Percentiles rank a stretch among this genome's conserved stretches.
Evolutionary conservation across 176 grass and related monocot genomes (phyloP).

Genomic region (bread wheat (Triticum aestivum)): DNA sequence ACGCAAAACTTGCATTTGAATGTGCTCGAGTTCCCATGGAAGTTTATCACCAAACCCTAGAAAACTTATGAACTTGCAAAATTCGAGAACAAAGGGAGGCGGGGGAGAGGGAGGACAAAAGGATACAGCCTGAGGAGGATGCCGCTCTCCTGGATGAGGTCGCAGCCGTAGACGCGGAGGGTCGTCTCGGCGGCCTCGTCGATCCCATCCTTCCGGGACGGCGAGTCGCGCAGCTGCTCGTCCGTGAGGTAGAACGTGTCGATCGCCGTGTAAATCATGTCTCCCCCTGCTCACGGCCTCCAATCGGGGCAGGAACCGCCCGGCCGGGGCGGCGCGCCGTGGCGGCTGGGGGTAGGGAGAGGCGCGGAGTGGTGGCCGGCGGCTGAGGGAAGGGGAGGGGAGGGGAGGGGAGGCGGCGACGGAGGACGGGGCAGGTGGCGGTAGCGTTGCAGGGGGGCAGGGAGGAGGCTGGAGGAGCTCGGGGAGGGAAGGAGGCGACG

Average conservation of each 20-base stretch:
- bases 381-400: background rate
- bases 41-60: slow-evolving; percentile 6
- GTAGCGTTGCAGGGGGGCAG: no score
- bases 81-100: background rate
- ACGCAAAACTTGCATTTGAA: background rate
- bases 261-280: slow-evolving; percentile 88
- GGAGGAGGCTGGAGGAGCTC: background rate
- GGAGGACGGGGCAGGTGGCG: no score
- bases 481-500: background rate
- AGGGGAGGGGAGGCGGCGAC: background rate
- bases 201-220: slow-evolving; percentile 89
- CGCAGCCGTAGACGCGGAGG: slow-evolving; percentile 77
- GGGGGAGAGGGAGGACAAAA: background rate
- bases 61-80: slow-evolving; percentile 1
- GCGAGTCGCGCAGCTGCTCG: slow-evolving; percentile 72
- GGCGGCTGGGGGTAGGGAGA: background rate
- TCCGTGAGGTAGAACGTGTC: slow-evolving; percentile 93
- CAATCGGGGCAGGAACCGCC: slow-evolving; percentile 38
- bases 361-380: background rate
- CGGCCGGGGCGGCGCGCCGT: background rate
- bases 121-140: slow-evolving; percentile 91
- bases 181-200: slow-evolving; percentile 74
- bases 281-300: background rate
- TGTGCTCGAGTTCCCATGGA: background rate
- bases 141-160: slow-evolving; percentile 94